These are phyloP conservation scores for Chlorella sp. DNA, from an alignment of 139 green algal genomes.

Conservation along the genomic window DNA sequence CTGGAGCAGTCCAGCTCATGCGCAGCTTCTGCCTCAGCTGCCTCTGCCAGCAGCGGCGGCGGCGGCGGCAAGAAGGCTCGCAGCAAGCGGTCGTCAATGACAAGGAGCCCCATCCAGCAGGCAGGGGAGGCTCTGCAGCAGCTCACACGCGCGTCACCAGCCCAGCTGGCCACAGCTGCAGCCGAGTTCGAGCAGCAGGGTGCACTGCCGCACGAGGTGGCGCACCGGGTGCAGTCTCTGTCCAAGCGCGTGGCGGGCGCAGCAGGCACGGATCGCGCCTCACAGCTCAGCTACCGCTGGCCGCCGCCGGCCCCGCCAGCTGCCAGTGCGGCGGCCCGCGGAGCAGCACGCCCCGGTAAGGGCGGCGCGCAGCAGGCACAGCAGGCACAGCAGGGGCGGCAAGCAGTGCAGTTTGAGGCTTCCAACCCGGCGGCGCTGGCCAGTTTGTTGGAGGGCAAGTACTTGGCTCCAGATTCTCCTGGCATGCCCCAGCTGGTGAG, in stretches of 20 bases:
- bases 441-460: neutral
- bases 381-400: neutral
- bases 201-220: neutral
- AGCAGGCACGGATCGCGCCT: neutral
- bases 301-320: neutral
- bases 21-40: neutral
- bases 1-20: conserved; percentile 6
- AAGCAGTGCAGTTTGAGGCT: neutral
- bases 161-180: neutral
- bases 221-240: neutral
- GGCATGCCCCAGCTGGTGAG: too few species aligned
- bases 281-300: neutral
- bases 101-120: neutral
- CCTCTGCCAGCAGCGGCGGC: neutral
- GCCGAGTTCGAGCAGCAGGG: neutral
- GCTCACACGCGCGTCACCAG: neutral
- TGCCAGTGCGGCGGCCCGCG: neutral
- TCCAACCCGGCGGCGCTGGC: neutral
- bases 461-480: neutral
- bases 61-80: neutral
- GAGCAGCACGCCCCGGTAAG: neutral
- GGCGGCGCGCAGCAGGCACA: neutral
- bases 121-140: neutral
- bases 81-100: neutral
- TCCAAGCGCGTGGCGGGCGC: neutral